Evolutionary conservation across 257 asterid species (phyloP).

Genomic region (Nicotiana attenuata): DNA sequence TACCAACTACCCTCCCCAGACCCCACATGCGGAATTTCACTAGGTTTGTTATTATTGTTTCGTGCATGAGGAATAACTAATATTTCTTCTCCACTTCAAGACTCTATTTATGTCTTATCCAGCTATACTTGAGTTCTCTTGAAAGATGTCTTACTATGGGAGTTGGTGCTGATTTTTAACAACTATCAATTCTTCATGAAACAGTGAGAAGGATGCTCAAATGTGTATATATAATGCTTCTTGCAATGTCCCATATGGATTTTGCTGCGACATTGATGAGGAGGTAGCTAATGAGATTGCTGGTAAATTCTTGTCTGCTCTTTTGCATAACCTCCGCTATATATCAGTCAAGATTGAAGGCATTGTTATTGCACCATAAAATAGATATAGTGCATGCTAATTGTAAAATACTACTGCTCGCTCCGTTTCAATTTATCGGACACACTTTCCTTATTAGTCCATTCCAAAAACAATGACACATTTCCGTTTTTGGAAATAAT

Average conservation of each 20-base stretch:
- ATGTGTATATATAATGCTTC: constrained; percentile 83
- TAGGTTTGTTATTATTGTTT: too few relatives aligned
- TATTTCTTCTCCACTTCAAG: too few relatives aligned
- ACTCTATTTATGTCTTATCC: not conserved
- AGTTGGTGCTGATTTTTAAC: constrained; percentile 1
- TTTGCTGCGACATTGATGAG: constrained; percentile 81
- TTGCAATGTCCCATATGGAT: constrained; percentile 51
- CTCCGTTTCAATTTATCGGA: too few relatives aligned
- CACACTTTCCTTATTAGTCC: too few relatives aligned
- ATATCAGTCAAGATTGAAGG: not conserved
- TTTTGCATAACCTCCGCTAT: not conserved
- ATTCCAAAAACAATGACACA: too few relatives aligned
- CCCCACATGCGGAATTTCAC: too few relatives aligned
- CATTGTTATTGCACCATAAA: not conserved
- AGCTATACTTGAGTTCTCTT: not conserved
- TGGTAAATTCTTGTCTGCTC: constrained; percentile 25
- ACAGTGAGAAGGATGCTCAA: constrained; percentile 79
- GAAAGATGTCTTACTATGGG: not conserved
- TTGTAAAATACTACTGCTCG: not conserved
- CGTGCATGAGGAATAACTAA: too few relatives aligned
- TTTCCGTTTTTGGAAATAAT: too few relatives aligned
- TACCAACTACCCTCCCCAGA: too few relatives aligned
- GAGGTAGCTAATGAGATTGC: constrained; percentile 55
- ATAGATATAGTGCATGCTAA: not conserved
- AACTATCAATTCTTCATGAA: constrained; percentile 3